Evolutionary conservation across 768 basidiomycete species (phyloP), one percentile per base, ranked within the genome.

Genomic region (Zangia roseola): DNA sequence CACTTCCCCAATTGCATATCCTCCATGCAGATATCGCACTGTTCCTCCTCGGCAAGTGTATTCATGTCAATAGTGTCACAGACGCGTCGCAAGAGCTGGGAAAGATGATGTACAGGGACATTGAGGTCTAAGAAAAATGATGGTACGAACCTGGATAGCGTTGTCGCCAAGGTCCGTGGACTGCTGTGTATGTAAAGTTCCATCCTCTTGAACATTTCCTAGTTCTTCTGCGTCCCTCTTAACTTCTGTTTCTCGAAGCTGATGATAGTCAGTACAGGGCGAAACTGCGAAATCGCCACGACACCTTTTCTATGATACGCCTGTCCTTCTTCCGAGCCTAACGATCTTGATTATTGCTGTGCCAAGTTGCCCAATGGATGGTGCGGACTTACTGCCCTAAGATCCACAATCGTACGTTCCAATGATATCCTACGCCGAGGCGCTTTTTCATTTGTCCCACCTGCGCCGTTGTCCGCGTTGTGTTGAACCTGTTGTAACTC

Each of bases 61-160:
- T 60, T 62, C 54, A 54, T 61, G 30, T 50, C 57, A 14, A 57
- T 50, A 37, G 45, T 42, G n/a, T 60, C 47, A 20, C 52, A 57
- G 30, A 54, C 14, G 20, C n/a, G 14, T 41, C 53, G 52, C 44
- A 63, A 35, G 28, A 55, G 47, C 55, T 61, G 17, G 24, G 35
- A 20, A 43, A 20, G 39, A 42, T 17, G 39, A 42, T 17, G 16
- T 39, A 19, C 33, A 47, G 30, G 23, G 33, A 16, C 16, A 45
- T n/a, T n/a, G n/a, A 36, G 10, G 13, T 34, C 28, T 12, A 28
- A 28, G 25, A 10, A 36, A 51, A 45, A 44, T 2, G 31, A 28
- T 26, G 9, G 4, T 26, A 30, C 55, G n/a, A 40, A 52, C 55
- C 43, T 47, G 47, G 4, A 48, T 40, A 21, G 54, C 57, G 2